These are phyloP conservation scores for Ogataea dorogensis DNA, from an alignment of 805 yeast species.

Conservation along the genomic window DNA sequence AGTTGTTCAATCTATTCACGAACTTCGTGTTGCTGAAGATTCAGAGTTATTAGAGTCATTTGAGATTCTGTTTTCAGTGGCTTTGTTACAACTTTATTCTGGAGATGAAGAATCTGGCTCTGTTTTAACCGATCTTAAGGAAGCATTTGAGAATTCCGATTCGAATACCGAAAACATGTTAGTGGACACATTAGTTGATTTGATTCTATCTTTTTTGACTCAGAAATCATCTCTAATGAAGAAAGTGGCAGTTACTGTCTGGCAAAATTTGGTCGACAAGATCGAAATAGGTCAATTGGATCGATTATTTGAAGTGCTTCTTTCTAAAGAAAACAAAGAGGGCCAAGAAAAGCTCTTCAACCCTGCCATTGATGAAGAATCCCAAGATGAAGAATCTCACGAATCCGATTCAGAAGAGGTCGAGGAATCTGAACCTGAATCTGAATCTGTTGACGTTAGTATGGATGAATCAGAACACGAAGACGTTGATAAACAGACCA, in stretches of 20 bases:
- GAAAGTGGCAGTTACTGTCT: constrained; percentile 48
- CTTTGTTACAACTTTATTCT: constrained; percentile 69
- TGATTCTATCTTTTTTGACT: constrained; percentile 54
- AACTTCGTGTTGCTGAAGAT: constrained; percentile 33
- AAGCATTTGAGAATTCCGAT: constrained; percentile 51
- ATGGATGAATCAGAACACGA: constrained; percentile 39
- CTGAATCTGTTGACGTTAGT: constrained; percentile 35
- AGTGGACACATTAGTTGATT: constrained; percentile 44
- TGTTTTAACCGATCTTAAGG: constrained; percentile 68
- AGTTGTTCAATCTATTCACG: constrained; percentile 44
- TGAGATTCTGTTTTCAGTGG: constrained; percentile 75
- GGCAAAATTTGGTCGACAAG: constrained; percentile 50
- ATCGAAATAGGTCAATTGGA: constrained; percentile 45
- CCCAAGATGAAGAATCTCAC: constrained; percentile 44
- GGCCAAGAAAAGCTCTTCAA: constrained; percentile 78
- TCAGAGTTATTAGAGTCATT: constrained; percentile 45
- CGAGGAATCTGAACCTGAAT: constrained; percentile 19
- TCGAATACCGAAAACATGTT: constrained; percentile 38
- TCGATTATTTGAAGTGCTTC: constrained; percentile 52
- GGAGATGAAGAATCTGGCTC: constrained; percentile 77
- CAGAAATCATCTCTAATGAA: constrained; percentile 58
- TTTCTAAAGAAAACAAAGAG: constrained; percentile 71
- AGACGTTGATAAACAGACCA: constrained; percentile 45
- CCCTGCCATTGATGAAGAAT: constrained; percentile 45
- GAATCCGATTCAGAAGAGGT: constrained; percentile 35